Evolutionary conservation across 495 filamentous ascomycete genomes (phyloP).

Genomic region (Penicillium robsamsonii): DNA sequence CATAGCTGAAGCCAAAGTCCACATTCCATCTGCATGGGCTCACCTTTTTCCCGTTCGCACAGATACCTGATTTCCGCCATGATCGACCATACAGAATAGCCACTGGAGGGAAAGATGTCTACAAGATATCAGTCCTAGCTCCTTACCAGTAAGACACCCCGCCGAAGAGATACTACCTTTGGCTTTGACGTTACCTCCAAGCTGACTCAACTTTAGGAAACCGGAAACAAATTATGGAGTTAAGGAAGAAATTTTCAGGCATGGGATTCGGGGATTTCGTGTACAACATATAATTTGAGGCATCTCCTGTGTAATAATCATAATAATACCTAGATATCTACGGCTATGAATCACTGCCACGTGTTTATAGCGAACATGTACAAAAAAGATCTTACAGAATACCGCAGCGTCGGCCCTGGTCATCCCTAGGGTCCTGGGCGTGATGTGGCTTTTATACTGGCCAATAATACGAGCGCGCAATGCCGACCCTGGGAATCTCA

Average conservation of each 20-base stretch:
- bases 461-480: constrained; percentile 2
- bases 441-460: neutral
- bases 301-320: neutral
- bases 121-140: neutral
- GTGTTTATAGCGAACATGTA: neutral
- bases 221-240: neutral
- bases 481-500: neutral
- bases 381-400: neutral
- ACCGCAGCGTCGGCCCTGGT: neutral
- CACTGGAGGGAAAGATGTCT: neutral
- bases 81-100: constrained; percentile 1
- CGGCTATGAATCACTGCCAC: neutral
- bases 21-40: neutral
- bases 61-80: neutral
- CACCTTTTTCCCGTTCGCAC: neutral
- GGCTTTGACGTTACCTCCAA: constrained; percentile 4
- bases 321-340: neutral
- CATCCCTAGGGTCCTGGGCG: neutral
- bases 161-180: constrained; percentile 1
- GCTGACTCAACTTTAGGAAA: constrained; percentile 3
- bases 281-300: neutral
- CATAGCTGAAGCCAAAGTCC: constrained; percentile 8
- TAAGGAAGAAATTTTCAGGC: neutral
- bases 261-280: neutral
- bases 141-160: neutral